Evolutionary conservation across 768 basidiomycete species (phyloP).

Genomic region (Boletus eberwhitei): DNA sequence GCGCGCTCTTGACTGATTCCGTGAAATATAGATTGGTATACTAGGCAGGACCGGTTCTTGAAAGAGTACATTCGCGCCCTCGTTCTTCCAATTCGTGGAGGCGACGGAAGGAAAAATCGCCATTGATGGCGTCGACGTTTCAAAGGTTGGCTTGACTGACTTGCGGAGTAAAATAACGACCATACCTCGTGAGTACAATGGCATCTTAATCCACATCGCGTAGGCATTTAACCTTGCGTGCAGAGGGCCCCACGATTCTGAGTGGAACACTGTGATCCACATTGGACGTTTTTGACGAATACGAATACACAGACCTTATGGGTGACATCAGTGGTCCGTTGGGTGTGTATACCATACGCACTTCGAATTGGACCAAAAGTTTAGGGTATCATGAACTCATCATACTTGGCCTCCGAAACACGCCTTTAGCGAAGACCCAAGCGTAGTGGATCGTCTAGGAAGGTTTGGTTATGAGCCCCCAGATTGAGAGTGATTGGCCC

Average conservation of each 20-base stretch:
- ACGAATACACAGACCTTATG: conserved; percentile 79
- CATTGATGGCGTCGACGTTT: conserved; percentile 77
- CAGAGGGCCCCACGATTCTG: conserved; percentile 87
- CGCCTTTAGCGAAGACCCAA: conserved; percentile 39
- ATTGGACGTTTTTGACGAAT: conserved; percentile 86
- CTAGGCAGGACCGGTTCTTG: conserved; percentile 72
- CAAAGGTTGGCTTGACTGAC: conserved; percentile 79
- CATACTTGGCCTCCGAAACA: no score
- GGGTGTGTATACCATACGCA: no score
- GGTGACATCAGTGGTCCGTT: conserved; percentile 19
- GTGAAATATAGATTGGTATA: conserved; percentile 53
- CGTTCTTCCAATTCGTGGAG: conserved; percentile 91
- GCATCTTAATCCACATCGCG: not conserved
- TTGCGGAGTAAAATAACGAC: conserved; percentile 75
- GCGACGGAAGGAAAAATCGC: conserved; percentile 70
- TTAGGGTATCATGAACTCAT: no score
- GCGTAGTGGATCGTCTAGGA: conserved; percentile 84
- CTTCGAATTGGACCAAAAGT: no score
- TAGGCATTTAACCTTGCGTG: not conserved
- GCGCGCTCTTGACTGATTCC: not conserved
- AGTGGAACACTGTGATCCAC: conserved; percentile 82
- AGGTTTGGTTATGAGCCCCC: conserved; percentile 80
- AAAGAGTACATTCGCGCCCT: conserved; percentile 78
- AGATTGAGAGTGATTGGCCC: conserved; percentile 50
- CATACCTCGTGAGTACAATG: conserved; percentile 55